Conservation (phyloP, 345 rosid species). For the Pistacia atlantica region DNA sequence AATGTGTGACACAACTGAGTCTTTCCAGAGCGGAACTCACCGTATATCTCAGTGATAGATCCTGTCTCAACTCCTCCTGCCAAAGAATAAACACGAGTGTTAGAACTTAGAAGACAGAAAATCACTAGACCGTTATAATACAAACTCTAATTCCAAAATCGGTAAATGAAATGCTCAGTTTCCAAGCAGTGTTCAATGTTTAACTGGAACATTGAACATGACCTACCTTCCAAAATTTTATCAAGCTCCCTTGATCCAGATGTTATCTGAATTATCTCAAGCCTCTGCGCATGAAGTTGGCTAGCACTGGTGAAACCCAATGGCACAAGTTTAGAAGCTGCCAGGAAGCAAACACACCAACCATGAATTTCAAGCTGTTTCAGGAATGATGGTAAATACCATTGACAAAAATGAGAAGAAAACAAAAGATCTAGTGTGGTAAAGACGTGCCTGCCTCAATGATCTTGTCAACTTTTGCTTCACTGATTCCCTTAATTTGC, state of each 20-base stretch:
- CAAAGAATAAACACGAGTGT: slow-evolving; percentile 20
- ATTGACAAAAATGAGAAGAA: background rate
- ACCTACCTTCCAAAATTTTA: slow-evolving; percentile 85
- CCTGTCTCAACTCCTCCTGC: slow-evolving; percentile 97
- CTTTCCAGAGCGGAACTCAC: slow-evolving; percentile 97
- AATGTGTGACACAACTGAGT: slow-evolving; percentile 98
- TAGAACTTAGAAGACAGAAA: background rate
- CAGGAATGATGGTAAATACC: background rate
- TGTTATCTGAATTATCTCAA: slow-evolving; percentile 94
- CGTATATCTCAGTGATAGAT: slow-evolving; percentile 94
- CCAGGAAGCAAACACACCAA: slow-evolving; percentile 21
- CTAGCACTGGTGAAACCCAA: slow-evolving; percentile 93
- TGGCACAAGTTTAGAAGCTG: slow-evolving; percentile 94
- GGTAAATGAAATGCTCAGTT: slow-evolving; percentile 2
- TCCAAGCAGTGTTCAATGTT: slow-evolving; percentile 2
- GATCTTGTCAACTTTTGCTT: slow-evolving; percentile 93
- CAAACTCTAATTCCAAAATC: background rate
- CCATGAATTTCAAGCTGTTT: background rate
- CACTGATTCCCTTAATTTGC: slow-evolving; percentile 95
- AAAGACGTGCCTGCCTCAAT: slow-evolving; percentile 79
- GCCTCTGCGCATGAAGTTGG: slow-evolving; percentile 90
- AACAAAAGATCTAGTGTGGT: background rate
- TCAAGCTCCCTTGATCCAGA: slow-evolving; percentile 95
- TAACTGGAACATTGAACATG: background rate
- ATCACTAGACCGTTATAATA: background rate